Percentiles rank a stretch among this genome's conserved stretches.
Evolutionary conservation across 768 basidiomycete genomes (phyloP).

Genomic region (Lentinula lateritia): DNA sequence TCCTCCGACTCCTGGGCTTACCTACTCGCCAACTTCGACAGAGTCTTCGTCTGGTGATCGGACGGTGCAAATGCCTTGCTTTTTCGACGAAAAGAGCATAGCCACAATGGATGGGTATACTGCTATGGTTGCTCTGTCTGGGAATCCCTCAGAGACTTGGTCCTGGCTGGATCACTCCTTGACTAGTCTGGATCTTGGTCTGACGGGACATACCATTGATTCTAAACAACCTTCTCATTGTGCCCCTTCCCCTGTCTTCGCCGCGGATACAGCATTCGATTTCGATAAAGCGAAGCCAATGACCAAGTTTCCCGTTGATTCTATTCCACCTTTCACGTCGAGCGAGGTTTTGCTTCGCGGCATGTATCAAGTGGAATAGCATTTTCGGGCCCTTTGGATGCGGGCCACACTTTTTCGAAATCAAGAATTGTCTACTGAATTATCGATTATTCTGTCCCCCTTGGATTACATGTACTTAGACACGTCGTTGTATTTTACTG

Average conservation of each 20-base stretch:
- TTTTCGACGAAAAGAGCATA: slow-evolving; percentile 37
- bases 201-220: not conserved
- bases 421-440: not conserved
- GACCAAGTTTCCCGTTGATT: not conserved
- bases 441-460: not conserved
- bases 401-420: not conserved
- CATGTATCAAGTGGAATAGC: not conserved
- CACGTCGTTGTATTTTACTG: not conserved
- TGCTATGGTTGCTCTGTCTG: slow-evolving; percentile 1
- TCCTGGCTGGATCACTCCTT: slow-evolving; percentile 13
- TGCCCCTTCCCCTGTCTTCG: not conserved
- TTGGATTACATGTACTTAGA: not conserved
- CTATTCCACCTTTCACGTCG: not conserved
- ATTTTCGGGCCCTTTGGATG: not conserved
- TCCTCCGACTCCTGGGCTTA: slow-evolving; percentile 53
- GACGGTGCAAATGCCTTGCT: slow-evolving; percentile 51
- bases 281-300: not conserved
- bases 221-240: not conserved
- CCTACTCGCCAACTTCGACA: slow-evolving; percentile 55
- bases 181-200: not conserved
- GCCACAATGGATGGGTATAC: slow-evolving; percentile 10
- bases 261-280: not conserved
- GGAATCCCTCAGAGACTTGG: slow-evolving; percentile 14
- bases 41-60: slow-evolving; percentile 52
- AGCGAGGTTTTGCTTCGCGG: not conserved